Evolutionary conservation across 106 monocot species (phyloP), one percentile per base, ranked within the genome.

Genomic region (Amphibolis antarctica): DNA sequence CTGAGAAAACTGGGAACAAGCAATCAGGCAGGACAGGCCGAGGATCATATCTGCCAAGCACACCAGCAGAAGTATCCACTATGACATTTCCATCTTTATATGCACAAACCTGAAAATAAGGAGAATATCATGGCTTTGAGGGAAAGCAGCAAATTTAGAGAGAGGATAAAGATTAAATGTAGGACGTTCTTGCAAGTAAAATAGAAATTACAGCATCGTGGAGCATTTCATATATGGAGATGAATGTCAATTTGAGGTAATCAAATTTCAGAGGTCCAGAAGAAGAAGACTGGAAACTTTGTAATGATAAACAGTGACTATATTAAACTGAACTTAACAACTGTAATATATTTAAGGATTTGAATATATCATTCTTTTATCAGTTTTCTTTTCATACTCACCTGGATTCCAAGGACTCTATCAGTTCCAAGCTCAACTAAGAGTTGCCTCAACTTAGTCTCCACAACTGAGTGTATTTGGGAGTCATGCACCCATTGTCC

Each of bases 41-140:
- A 58, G 96, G 96, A 81, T 98, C 96, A 70, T 98, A 98, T 87
- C 75, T 82, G 20, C 96, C 96, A n/a, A 98, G 71, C 48, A 82
- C 74, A 75, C 96, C 96, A 46, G 90, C 90, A 63, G 96, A 75
- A 26, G 96, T 98, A 73, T 98, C 96, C 67, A 98, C 90, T 49
- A 98, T 79, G 22, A 98, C 96, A 28, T 81, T 75, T 53, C 96
- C 96, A 80, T 84, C 82, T 76, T 98, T 98, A 60, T 98, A 98
- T 1, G 87, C 96, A 75, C 96, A 98, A 0, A 98, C 90, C 96
- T 98, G 55, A 24, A 63, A 55, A 49, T 10, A 49, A 14, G 49
- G n/a, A 49, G 3, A 49, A 36, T 36, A 7, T 2, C 36, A 36
- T 36, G 36, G 36, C 7, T 36, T 36, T 36, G 36, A 7, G 7